phyloP scores from a whole-genome alignment of 2,329 filamentous ascomycete species.

The Epichloe gansuensis region DNA sequence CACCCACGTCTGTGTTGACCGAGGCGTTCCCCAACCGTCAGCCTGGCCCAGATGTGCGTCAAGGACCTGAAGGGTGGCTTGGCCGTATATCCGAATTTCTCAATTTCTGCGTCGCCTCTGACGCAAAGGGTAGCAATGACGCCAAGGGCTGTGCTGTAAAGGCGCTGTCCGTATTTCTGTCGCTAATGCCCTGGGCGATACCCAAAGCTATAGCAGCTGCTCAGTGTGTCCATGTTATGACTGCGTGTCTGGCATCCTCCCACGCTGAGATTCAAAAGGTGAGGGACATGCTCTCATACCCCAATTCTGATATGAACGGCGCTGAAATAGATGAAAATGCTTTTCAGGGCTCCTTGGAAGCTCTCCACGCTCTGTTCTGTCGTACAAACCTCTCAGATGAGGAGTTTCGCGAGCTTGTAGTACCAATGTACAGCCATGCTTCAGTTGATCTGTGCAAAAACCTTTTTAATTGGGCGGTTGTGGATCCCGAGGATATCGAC shows the following conservation, averaged over 20 bases:
- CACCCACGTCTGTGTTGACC: conserved; percentile 59
- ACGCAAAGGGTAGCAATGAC: conserved; percentile 51
- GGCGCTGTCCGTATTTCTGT: conserved; percentile 62
- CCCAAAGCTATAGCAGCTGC: conserved; percentile 66
- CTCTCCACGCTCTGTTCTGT: conserved; percentile 69
- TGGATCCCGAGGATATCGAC: conserved; percentile 72
- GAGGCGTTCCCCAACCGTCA: conserved; percentile 67
- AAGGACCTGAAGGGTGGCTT: conserved; percentile 78
- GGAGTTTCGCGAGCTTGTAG: conserved; percentile 66
- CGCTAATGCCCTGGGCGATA: conserved; percentile 77
- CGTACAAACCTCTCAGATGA: conserved; percentile 61
- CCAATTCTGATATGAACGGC: not conserved
- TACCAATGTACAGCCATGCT: conserved; percentile 62
- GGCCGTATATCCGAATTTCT: conserved; percentile 63
- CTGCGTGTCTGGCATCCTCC: conserved; percentile 54
- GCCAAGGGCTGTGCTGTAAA: conserved; percentile 61
- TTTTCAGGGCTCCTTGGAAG: conserved; percentile 60
- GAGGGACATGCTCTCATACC: not conserved
- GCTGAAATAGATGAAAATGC: conserved; percentile 6
- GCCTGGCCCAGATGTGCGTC: conserved; percentile 54
- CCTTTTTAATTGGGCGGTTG: conserved; percentile 67
- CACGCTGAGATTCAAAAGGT: conserved; percentile 66
- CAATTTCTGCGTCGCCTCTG: conserved; percentile 54
- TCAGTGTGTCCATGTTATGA: conserved; percentile 56
- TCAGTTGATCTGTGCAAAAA: conserved; percentile 59